Percentiles rank a stretch among this genome's conserved stretches.
Evolutionary conservation across 305 asterid species (phyloP).

Genomic region (Ajuga reptans): DNA sequence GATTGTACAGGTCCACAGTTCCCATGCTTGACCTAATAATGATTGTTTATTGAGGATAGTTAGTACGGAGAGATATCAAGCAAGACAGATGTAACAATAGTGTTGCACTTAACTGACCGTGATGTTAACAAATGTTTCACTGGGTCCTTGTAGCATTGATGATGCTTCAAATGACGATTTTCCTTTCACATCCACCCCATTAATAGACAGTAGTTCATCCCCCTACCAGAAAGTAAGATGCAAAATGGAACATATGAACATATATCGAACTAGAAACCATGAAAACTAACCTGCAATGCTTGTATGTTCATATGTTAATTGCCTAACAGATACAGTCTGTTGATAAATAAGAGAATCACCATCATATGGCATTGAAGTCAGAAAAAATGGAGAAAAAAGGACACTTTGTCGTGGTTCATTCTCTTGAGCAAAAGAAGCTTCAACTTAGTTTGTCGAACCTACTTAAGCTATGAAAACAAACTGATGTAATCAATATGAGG

Average conservation of each 20-base stretch:
- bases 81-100: constrained; percentile 13
- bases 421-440: constrained; percentile 7
- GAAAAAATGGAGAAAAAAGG: neutral
- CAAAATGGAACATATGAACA: constrained; percentile 6
- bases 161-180: constrained; percentile 92
- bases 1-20: constrained; percentile 81
- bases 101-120: constrained; percentile 36
- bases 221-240: constrained; percentile 44
- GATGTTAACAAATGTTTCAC: constrained; percentile 74
- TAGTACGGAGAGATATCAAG: constrained; percentile 22
- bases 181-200: constrained; percentile 79
- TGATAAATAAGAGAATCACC: constrained; percentile 5
- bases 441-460: neutral
- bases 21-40: constrained; percentile 82
- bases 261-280: constrained; percentile 15
- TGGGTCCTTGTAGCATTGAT: constrained; percentile 79
- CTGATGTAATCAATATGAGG: neutral
- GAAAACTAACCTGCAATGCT: constrained; percentile 7
- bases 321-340: neutral
- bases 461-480: constrained; percentile 1
- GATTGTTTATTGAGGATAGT: constrained; percentile 16
- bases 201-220: constrained; percentile 72
- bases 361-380: neutral
- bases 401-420: neutral
- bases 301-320: neutral